Evolutionary conservation across 441 rosid species (phyloP).

Genomic region (Populus hybrid): DNA sequence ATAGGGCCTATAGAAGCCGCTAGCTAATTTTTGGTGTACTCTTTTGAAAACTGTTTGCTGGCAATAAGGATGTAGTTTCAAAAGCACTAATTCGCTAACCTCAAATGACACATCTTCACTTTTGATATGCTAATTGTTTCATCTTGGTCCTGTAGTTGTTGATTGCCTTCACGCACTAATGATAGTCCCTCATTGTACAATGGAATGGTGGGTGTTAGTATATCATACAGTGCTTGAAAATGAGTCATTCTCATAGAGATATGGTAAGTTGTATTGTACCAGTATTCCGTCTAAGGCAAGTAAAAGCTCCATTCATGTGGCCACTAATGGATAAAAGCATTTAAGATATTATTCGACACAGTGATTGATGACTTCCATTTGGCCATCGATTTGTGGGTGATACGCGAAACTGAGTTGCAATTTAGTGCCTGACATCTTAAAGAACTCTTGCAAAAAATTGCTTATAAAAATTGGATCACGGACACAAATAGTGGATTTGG

Average conservation of each 20-base stretch:
- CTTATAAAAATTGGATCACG: background rate
- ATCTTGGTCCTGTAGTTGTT: background rate
- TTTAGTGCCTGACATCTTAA: background rate
- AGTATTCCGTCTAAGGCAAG: background rate
- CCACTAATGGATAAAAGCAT: background rate
- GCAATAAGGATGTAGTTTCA: too few species aligned
- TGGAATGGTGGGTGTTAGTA: background rate
- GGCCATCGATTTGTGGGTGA: background rate
- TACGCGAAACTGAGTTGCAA: background rate
- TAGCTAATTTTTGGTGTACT: background rate
- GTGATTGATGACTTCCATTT: too few species aligned
- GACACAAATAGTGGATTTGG: background rate
- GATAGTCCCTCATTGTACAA: background rate
- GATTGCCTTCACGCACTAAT: background rate
- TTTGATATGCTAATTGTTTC: background rate
- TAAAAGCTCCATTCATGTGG: background rate
- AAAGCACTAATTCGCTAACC: too few species aligned
- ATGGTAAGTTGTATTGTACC: background rate
- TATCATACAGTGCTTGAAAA: background rate
- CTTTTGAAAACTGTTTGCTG: background rate
- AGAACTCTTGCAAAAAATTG: background rate
- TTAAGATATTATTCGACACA: background rate
- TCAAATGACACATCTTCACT: too few species aligned
- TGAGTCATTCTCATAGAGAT: background rate
- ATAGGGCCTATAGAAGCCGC: too few species aligned